Base-by-base conservation (phyloP, 441 rosid genomes). In the Theobroma grandiflorum region DNA sequence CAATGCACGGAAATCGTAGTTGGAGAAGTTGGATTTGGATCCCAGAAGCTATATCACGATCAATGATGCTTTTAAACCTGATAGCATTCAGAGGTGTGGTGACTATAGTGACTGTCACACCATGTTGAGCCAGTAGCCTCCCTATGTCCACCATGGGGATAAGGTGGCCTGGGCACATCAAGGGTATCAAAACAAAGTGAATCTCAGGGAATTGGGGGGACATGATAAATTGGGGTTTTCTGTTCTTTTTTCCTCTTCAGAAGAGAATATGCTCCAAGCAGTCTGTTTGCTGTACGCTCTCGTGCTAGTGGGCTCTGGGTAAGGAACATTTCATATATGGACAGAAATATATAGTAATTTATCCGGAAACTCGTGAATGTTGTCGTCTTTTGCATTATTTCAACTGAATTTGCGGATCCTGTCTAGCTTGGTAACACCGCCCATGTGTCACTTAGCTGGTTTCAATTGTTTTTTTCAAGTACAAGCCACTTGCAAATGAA, bases 181-280 rank as follows among this genome's bases (percentile, higher is more conserved):
- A 52, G 45, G 85, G 82, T n/a, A 82, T 31, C 45, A 82, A 59
- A 8, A 82, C 33, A 67, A 80, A 77, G 59, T 83, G 83, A 57
- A 62, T 75, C 35, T 71, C 33, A 15, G 2, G 11, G 14, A 78
- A 31, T 64, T 37, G 15, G 14, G 80, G 62, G 37, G 77, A 9
- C 85, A 83, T 78, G 62, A 66, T 10, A n/a, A 62, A 4, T 18
- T 1, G 49, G 8, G 18, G 22, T 77, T 66, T 31, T 63, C 52
- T 47, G 11, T 40, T 40, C 43, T 52, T 52, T 16, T 15, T 52
- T 20, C 1, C 4, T 6, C 0, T n/a, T 55, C 9, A n/a, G 22
- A n/a, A 26, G 18, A n/a, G 22, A 18, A 1, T 55, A 55, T 18
- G 9, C 20, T 57, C 33, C 2, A 57, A 57, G 4, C 62, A 6